Conservation (phyloP, 257 asterid species). For the Ajuga chamaepitys region DNA sequence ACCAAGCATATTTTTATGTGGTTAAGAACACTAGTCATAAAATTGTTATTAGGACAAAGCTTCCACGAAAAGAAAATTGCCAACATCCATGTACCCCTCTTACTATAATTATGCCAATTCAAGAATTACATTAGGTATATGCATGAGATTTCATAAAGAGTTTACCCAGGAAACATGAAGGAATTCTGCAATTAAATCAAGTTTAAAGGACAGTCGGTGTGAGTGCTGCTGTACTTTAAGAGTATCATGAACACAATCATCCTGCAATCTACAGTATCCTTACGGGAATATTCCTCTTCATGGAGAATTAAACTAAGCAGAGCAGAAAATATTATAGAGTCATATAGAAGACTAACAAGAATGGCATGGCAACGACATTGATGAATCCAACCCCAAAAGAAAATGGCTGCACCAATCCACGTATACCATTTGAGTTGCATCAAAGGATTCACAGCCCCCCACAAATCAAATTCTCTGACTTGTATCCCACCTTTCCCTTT, state of each 20-base stretch:
- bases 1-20: too few species aligned
- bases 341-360: conserved; percentile 45
- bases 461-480: conserved; percentile 31
- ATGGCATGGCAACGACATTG: conserved; percentile 70
- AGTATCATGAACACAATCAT: too few species aligned
- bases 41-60: neutral
- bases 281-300: neutral
- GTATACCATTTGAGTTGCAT: conserved; percentile 59
- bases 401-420: conserved; percentile 74
- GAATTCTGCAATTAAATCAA: neutral
- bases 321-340: neutral
- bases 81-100: neutral
- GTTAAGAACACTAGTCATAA: too few species aligned
- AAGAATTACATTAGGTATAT: neutral
- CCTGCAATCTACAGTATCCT: too few species aligned
- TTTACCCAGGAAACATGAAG: neutral
- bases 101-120: neutral
- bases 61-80: neutral
- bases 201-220: neutral
- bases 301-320: neutral
- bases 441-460: conserved; percentile 51
- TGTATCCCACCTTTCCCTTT: conserved; percentile 61
- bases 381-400: conserved; percentile 79
- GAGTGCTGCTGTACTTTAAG: neutral
- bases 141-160: neutral